phyloP scores from a whole-genome alignment of 2,329 filamentous ascomycete species.

The Pyricularia pennisetigena region DNA sequence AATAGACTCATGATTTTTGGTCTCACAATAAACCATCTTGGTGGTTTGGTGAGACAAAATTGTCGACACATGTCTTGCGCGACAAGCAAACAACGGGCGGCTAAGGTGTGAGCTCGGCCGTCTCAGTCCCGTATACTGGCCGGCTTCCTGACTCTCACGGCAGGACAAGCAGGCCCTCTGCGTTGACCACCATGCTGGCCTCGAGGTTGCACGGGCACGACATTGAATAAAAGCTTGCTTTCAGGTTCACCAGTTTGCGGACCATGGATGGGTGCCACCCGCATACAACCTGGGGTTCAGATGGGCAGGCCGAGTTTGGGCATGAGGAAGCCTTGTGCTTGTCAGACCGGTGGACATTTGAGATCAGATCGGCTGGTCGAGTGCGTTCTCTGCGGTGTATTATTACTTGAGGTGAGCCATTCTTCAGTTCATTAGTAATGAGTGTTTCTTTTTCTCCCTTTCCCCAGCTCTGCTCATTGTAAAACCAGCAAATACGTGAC shows the following conservation, averaged over 20 bases:
- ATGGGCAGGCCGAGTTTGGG: neutral
- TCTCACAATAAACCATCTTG: neutral
- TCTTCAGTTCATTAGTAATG: neutral
- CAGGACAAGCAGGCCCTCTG: neutral
- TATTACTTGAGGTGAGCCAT: neutral
- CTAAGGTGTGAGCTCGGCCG: neutral
- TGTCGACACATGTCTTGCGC: neutral
- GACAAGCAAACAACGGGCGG: neutral
- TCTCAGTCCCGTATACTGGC: neutral
- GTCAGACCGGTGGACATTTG: neutral
- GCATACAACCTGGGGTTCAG: neutral
- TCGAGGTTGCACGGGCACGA: neutral
- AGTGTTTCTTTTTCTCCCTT: neutral
- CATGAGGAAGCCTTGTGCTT: neutral
- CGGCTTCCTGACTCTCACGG: neutral
- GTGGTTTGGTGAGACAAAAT: neutral
- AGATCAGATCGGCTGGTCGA: neutral
- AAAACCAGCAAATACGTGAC: neutral
- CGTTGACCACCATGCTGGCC: neutral
- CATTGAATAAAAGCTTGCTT: neutral
- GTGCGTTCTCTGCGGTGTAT: neutral
- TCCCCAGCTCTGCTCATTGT: neutral
- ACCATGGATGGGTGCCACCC: neutral
- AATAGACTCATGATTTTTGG: neutral
- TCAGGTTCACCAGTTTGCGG: neutral